Evolutionary conservation across 495 filamentous ascomycete species (phyloP), one percentile per base, ranked within the genome.

Genomic region (Clavariopsis aquatica): DNA sequence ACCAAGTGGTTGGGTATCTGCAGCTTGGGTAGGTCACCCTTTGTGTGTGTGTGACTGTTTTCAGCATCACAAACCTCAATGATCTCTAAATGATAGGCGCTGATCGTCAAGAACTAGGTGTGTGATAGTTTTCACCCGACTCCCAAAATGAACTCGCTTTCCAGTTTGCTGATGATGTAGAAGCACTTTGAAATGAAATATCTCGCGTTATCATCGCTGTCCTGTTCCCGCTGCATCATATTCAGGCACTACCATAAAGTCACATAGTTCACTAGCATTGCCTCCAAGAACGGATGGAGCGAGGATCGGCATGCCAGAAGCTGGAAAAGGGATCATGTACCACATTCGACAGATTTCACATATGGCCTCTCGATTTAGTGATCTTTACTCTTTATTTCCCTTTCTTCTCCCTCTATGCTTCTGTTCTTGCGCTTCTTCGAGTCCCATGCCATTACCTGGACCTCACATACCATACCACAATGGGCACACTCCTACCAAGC

Each of bases 21-120:
- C n/a, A 45, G 17, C 13, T 49, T 13, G 17, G 15, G 41, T 51
- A 49, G 15, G 64, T 46, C 49, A 57, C 41, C 57, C 57, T 52
- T 66, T 66, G 56, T 66, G 63, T 66, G 56, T 66, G 63, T 60
- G n/a, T 38, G 31, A 23, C 57, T 67, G 64, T 62, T 67, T 67
- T 67, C 64, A 49, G 57, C 57, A 52, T 57, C 45, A 20, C 23
- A 5, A 61, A 38, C 49, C 8, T 28, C 29, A 57, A 47, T 22
- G 3, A 1, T 49, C 7, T 43, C 49, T 43, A 36, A 28, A 61
- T 49, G 49, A 47, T 3, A 34, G 22, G 20, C 2, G 24, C 51
- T 51, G 19, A 49, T 43, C 36, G 17, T 26, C 41, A 52, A 34
- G 22, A 57, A 56, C 2, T 31, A 34, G 24, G 20, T 26, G 17